Base-by-base conservation (phyloP, 768 basidiomycete species). In the Cystobasidium tubakii region DNA sequence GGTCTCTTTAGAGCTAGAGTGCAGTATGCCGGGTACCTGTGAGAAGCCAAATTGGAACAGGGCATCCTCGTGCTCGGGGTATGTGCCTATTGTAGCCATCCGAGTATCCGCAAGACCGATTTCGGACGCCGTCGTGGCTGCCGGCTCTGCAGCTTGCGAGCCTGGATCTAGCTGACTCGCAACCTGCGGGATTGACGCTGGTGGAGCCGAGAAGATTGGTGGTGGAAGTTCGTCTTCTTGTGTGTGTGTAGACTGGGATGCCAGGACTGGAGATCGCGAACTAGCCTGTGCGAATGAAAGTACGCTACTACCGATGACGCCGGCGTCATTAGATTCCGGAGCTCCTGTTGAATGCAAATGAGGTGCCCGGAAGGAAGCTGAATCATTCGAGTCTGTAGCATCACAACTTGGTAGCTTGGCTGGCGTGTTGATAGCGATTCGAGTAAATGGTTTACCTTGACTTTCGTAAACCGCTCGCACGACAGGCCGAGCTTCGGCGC, bases 121-220 rank as follows among this genome's bases (percentile, higher is more conserved):
- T 17, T 50, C 46, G 4, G 46, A 3, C 4, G 21, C 4, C 4
- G 21, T 15, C n/a, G 46, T 6, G 10, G n/a, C 46, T 21, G 57
- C 17, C 6, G 27, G 29, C 13, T 12, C 17, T 15, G 17, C 12
- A 4, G 27, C 27, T 29, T 60, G 29, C 9, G 57, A 27, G 6
- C 4, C 29, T 60, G 23, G 13, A 12, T 60, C 57, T 6, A 29
- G 57, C 57, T 60, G 57, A 21, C 29, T 29, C 2, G 43, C 36
- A 13, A 50, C 39, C 15, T 9, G 31, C 9, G 50, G 69, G 12
- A 71, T 71, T 1, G 69, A 57, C 12, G 69, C 69, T 31, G 69
- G 69, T 15, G 69, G 69, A 43, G 69, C 69, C 19, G 69, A 71
- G n/a, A 71, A 34, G 15, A 31, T n/a, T 12, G 69, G 69, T 15